Evolutionary conservation across 2,329 filamentous ascomycete species (phyloP).

Genomic region (Sporothrix phasma): DNA sequence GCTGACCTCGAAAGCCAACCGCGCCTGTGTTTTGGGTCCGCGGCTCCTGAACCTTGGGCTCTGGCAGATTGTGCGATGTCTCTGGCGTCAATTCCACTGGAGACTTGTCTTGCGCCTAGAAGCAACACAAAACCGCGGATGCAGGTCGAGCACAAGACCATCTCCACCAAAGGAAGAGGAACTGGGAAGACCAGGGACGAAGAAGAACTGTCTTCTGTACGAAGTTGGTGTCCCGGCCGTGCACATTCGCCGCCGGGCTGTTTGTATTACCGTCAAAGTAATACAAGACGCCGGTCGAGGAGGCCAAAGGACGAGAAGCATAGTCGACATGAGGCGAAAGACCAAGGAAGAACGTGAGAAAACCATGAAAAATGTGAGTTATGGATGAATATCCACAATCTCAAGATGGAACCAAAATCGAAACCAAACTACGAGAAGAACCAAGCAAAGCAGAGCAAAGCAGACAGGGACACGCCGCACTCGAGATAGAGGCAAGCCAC

Average conservation of each 20-base stretch:
- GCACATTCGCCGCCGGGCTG: background rate
- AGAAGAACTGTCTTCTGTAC: too few species aligned
- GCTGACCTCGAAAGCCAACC: background rate
- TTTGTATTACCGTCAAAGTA: background rate
- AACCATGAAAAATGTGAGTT: too few species aligned
- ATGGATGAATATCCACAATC: background rate
- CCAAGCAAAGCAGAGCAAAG: background rate
- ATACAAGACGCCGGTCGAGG: background rate
- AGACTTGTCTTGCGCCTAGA: too few species aligned
- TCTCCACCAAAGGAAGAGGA: too few species aligned
- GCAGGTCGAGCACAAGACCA: background rate
- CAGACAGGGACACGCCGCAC: background rate
- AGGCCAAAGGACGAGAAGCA: background rate
- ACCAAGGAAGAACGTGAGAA: background rate
- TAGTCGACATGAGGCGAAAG: background rate
- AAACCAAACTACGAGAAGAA: too few species aligned
- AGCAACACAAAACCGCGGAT: background rate
- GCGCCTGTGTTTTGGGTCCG: background rate
- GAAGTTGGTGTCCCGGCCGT: background rate
- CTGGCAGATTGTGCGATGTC: too few species aligned
- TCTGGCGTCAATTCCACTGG: background rate
- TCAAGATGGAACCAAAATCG: slow-evolving; percentile 1
- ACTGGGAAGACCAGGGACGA: background rate
- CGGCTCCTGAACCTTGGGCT: slow-evolving; percentile 5
- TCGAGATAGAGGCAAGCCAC: too few species aligned